A percentile compares a stretch with the other conserved stretches of the same genome.
These are phyloP conservation scores for Chimonanthus salicifolius DNA, from an alignment of 164 flowering plant genomes.

Conservation along the genomic window DNA sequence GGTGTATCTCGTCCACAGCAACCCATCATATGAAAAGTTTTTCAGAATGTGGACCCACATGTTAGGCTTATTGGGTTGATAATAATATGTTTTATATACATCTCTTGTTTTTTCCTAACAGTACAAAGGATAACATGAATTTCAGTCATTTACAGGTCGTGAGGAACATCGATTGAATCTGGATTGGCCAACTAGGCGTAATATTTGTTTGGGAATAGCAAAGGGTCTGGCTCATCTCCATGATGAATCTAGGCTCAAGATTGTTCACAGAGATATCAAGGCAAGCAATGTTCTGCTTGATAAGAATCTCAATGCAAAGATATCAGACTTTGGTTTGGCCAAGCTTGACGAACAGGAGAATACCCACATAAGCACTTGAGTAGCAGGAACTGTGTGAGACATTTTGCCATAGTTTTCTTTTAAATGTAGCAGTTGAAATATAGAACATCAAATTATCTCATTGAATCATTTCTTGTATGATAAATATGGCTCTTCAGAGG, in stretches of 20 bases:
- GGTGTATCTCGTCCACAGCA: neutral
- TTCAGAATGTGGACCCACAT: neutral
- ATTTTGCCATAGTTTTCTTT: neutral
- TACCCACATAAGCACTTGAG: neutral
- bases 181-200: too few relatives aligned
- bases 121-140: neutral
- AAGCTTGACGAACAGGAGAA: neutral
- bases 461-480: neutral
- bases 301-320: neutral
- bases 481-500: constrained; percentile 40
- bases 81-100: too few relatives aligned
- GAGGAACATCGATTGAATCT: neutral
- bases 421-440: too few relatives aligned
- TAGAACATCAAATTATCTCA: neutral
- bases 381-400: neutral
- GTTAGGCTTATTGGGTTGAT: neutral
- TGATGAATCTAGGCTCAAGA: neutral
- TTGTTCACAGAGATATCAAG: neutral
- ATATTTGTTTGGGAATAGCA: neutral
- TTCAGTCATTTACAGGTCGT: neutral
- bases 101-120: too few relatives aligned
- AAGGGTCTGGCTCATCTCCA: neutral
- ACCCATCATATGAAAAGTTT: neutral
- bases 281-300: neutral
- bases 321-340: neutral